Evolutionary conservation across 208 protist species (phyloP), one percentile per base, ranked within the genome.

Genomic region (Trypanosoma boissoni): DNA sequence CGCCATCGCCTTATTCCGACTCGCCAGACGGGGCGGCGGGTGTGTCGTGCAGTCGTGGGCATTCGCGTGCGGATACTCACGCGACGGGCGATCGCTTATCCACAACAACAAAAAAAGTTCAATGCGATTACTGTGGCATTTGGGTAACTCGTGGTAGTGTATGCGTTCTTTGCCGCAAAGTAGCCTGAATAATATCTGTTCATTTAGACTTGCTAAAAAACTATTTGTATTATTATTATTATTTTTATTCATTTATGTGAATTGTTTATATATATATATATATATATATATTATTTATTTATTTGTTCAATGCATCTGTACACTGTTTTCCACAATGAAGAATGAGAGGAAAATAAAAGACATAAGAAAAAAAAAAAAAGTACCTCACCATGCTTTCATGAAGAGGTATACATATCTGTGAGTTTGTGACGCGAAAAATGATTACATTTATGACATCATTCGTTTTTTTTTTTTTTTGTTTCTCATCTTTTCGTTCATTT

Each of bases 111-210:
- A 18, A 2, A 21, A 67, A 51, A 41, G 49, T 68, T n/a, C 60
- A 49, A 36, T 72, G 57, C 18, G 45, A 23, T 18, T 72, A 59
- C 41, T 72, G 45, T 18, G 52, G 53, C 21, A 58, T 62, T 26
- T 60, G 66, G 58, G 66, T 58, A 21, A 51, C 21, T 31, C 58
- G 39, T 36, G 18, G 34, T 9, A 43, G 52, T 42, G 32, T 60
- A 2, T 72, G 56, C 28, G 20, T 10, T 2, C 36, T 45, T 2
- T 59, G 45, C 28, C 45, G 45, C 48, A 60, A 43, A n/a, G 31
- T 18, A 29, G 44, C 58, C 18, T 61, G 12, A 57, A 31, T 46
- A 16, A 12, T 54, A 27, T 28, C 51, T 49, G 7, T 43, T 16
- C 8, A 39, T 6, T 39, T 39, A 39, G 8, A 39, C 34, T 32